Percentiles rank a stretch among this genome's conserved stretches.
Evolutionary conservation across 2,329 filamentous ascomycete species (phyloP).

Genomic region (Sporothrix globosa): DNA sequence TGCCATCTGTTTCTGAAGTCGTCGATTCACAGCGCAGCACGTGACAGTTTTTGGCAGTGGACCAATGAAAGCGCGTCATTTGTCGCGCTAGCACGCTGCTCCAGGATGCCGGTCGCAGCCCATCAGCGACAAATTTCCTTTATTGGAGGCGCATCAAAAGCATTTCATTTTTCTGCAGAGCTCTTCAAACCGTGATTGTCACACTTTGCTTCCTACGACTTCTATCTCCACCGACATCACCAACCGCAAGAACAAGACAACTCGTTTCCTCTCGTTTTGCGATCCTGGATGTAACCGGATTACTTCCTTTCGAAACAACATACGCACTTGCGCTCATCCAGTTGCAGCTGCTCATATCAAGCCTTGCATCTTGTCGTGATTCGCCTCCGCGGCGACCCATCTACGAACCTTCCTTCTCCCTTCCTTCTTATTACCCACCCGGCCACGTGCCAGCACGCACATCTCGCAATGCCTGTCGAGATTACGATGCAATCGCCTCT

Average conservation of each 20-base stretch:
- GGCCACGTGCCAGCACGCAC: slow-evolving; percentile 1
- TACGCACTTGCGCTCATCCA: neutral
- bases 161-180: slow-evolving; percentile 23
- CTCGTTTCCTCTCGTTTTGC: neutral
- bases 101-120: neutral
- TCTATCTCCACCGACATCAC: slow-evolving; percentile 1
- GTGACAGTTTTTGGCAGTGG: slow-evolving; percentile 10
- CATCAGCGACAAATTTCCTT: slow-evolving; percentile 27
- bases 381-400: slow-evolving; percentile 1
- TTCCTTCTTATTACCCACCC: neutral
- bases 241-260: neutral
- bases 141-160: slow-evolving; percentile 30
- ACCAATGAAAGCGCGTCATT: slow-evolving; percentile 33
- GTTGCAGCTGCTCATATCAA: neutral
- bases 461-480: slow-evolving; percentile 71
- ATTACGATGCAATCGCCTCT: slow-evolving; percentile 78
- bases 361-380: slow-evolving; percentile 18
- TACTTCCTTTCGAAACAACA: neutral
- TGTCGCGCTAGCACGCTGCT: slow-evolving; percentile 28
- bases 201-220: neutral
- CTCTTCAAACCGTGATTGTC: slow-evolving; percentile 5
- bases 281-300: too few species aligned
- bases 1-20: slow-evolving; percentile 20
- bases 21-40: slow-evolving; percentile 5
- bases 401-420: neutral